These are phyloP conservation scores for Thalassiosira sp. DNA, from an alignment of 352 stramenopile species.

Conservation along the genomic window DNA sequence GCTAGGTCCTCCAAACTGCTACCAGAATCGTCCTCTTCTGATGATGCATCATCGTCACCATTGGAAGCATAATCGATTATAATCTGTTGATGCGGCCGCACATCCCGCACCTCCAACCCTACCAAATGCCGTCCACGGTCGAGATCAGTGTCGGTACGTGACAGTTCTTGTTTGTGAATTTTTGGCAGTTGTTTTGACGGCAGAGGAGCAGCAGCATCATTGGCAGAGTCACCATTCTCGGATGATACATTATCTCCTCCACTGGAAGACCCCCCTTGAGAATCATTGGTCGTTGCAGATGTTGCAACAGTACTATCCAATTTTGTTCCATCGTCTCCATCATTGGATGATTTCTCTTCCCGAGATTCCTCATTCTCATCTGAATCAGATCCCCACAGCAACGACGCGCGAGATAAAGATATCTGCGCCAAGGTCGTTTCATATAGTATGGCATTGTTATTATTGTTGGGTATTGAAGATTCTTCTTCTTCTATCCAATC, in stretches of 20 bases:
- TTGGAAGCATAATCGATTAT: slow-evolving; percentile 56
- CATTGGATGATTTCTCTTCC: not conserved
- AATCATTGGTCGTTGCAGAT: too few species aligned
- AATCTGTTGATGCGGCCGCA: slow-evolving; percentile 45
- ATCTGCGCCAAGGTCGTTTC: slow-evolving; percentile 20
- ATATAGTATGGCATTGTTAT: not conserved
- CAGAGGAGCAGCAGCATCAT: too few species aligned
- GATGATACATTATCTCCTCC: too few species aligned
- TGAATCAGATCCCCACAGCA: slow-evolving; percentile 11
- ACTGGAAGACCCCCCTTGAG: too few species aligned
- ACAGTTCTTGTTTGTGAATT: too few species aligned
- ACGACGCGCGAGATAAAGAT: slow-evolving; percentile 15
- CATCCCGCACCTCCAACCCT: slow-evolving; percentile 41
- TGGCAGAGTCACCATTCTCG: too few species aligned
- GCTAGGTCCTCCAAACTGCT: too few species aligned
- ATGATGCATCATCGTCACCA: slow-evolving; percentile 9
- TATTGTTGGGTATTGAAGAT: not conserved
- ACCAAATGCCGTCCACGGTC: slow-evolving; percentile 38
- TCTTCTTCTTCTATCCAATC: not conserved
- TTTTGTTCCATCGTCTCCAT: too few species aligned
- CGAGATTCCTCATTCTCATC: not conserved
- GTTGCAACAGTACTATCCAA: too few species aligned
- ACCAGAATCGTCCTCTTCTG: not conserved
- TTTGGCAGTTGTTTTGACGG: too few species aligned
- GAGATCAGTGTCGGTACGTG: slow-evolving; percentile 34